Evolutionary conservation across 169 alveolate species (phyloP), one percentile per base, ranked within the genome.

Genomic region (Plasmodium relictum): DNA sequence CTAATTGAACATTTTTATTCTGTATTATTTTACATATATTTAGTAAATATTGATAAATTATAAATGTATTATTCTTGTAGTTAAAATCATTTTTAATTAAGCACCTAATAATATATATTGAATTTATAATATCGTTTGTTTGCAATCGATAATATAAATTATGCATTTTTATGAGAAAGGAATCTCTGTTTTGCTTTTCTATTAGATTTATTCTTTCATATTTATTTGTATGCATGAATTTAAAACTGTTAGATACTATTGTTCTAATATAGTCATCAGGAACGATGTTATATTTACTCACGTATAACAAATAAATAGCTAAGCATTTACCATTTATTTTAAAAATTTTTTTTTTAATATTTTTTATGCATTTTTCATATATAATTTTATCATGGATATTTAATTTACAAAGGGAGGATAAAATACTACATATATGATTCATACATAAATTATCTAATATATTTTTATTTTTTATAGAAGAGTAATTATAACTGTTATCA

Each of bases 31-130:
- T 24, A 48, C 37, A 68, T 20, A 83, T 69, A 18, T 58, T 26
- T 20, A 44, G 26, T 59, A 83, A 83, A 31, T 70, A 70, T 6
- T 26, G 20, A 69, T 52, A 85, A 48, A 85, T 56, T 24, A 85
- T 52, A 24, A 14, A 58, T 6, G 9, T 48, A 48, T 39, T 66
- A 26, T 8, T 73, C 20, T 44, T 56, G 24, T 71, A 58, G 37
- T 56, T n/a, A 50, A 37, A 18, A 54, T 85, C 83, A 6, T 56
- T 85, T 41, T 85, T 85, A 37, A 85, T 85, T 14, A 85, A 16
- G 12, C 87, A 37, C 20, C 92, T 85, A 9, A 85, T 50, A 7
- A 85, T 85, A 22, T 85, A 85, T n/a, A 85, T 71, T 7, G 63
- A 44, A 37, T 85, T 85, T 26, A 85, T 70, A 1, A 85, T 20